Percentiles rank a stretch among this genome's conserved stretches.
phyloP scores from a whole-genome alignment of 345 rosid genomes.

The Erucastrum elatum region DNA sequence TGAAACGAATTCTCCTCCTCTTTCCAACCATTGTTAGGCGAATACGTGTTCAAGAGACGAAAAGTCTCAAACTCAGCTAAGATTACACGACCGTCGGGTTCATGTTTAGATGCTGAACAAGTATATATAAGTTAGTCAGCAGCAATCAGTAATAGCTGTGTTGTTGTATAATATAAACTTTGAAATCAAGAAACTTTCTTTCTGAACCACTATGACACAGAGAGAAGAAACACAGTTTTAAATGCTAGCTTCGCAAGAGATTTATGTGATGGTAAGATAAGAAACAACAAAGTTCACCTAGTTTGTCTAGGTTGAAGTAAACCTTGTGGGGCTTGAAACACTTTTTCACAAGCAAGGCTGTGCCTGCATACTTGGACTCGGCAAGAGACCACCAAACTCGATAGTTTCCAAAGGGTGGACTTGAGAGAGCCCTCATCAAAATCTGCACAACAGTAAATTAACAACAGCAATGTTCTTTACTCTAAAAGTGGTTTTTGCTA shows the following conservation, averaged over 20 bases:
- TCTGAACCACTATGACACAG: too few species aligned
- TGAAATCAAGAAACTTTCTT: too few species aligned
- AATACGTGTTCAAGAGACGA: constrained; percentile 74
- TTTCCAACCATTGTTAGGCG: constrained; percentile 98
- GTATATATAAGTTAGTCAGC: constrained; percentile 6
- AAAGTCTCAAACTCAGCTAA: constrained; percentile 83
- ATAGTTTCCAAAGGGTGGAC: constrained; percentile 72
- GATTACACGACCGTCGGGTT: constrained; percentile 93
- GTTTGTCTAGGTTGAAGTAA: constrained; percentile 66
- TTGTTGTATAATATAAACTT: not conserved
- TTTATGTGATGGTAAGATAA: too few species aligned
- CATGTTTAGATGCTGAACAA: constrained; percentile 72
- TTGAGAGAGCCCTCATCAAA: constrained; percentile 74
- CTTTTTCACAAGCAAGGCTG: constrained; percentile 84
- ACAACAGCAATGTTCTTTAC: not conserved
- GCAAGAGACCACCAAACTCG: constrained; percentile 96
- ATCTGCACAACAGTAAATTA: constrained; percentile 48
- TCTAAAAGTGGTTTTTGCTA: too few species aligned
- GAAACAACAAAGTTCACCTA: constrained; percentile 43
- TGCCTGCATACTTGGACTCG: constrained; percentile 95
- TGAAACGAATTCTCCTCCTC: constrained; percentile 89
- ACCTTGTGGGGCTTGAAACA: constrained; percentile 65
- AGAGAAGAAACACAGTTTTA: too few species aligned
- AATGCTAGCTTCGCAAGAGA: too few species aligned
- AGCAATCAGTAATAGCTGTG: not conserved